These are phyloP conservation scores for Trichosporon faecale DNA, from an alignment of 1,284 basidiomycete species.

Conservation along the genomic window DNA sequence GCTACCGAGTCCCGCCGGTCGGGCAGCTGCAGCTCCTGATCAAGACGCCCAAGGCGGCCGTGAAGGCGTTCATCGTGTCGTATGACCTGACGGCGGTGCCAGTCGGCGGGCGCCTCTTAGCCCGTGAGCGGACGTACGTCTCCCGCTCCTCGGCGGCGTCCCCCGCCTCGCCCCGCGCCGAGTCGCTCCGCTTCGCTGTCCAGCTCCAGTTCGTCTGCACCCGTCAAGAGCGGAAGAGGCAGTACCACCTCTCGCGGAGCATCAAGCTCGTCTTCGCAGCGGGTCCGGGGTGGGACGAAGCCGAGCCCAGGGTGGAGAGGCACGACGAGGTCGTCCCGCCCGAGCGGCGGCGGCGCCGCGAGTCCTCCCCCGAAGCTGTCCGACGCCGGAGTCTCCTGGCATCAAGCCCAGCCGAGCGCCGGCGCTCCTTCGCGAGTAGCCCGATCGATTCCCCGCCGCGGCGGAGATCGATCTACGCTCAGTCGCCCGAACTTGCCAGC, in stretches of 20 bases:
- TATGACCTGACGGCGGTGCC: slow-evolving; percentile 54
- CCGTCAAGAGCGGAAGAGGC: not conserved
- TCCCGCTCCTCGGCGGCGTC: not conserved
- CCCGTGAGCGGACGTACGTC: slow-evolving; percentile 46
- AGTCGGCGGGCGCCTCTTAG: slow-evolving; percentile 42
- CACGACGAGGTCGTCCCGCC: slow-evolving; percentile 41
- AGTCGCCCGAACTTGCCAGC: not conserved
- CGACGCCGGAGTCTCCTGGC: slow-evolving; percentile 18
- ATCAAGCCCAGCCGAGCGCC: not conserved
- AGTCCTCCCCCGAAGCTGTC: slow-evolving; percentile 28
- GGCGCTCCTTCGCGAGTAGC: slow-evolving; percentile 9
- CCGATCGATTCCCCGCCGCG: not conserved
- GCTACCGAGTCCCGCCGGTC: slow-evolving; percentile 54
- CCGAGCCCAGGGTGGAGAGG: not conserved
- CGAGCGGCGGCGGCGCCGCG: slow-evolving; percentile 13
- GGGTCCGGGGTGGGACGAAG: not conserved
- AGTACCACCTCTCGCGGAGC: not conserved
- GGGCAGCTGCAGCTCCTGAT: slow-evolving; percentile 58
- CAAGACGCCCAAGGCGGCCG: slow-evolving; percentile 52
- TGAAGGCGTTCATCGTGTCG: slow-evolving; percentile 57
- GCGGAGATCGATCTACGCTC: not conserved
- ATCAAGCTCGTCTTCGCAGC: slow-evolving; percentile 4
- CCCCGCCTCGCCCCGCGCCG: not conserved
- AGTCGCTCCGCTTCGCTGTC: slow-evolving; percentile 51
- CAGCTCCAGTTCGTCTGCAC: slow-evolving; percentile 53